Evolutionary conservation across 1,139 yeast genomes (phyloP), one percentile per base, ranked within the genome.

Genomic region (Taiozyma sp.): DNA sequence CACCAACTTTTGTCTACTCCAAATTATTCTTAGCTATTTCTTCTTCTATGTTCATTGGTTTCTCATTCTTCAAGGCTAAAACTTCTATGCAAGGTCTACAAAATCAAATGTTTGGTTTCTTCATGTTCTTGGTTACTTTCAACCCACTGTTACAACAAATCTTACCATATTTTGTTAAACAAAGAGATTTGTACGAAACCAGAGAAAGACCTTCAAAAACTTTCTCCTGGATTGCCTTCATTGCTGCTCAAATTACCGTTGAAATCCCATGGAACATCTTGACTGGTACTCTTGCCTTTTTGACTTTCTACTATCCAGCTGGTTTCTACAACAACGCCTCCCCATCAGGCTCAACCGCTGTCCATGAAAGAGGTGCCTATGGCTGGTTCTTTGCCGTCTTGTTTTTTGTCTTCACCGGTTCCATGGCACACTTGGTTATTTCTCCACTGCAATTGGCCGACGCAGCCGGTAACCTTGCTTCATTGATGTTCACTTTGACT

Each of bases 251-350:
- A 66, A 73, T 87, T 27, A 46, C 49, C 19, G 84, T 58, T 38
- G 97, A 90, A 65, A 66, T 87, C 38, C 96, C 96, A 30, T 87
- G 88, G 85, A 87, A 86, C 63, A 60, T 82, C 19, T 54, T 83
- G 4, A 74, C 78, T 51, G 91, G 90, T 55, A 80, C 92, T 0
- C 28, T 87, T 7, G 76, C 85, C 4, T 90, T 76, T 71, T 79
- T 87, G 64, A 79, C 84, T 54, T 88, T 88, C 83, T 90, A 88
- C 69, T 90, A 87, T 65, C 95, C 96, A 8, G 80, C 87, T 56
- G 96, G 95, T 2, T 71, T 83, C 53, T 80, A 82, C 61, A 53
- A 63, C 12, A 84, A 84, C 65, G 87, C 90, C 8, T 29, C 43
- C 13, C 71, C 70, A 24, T 36, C 44, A 14, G 36, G 36, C 19